A percentile compares a stretch with the other conserved stretches of the same genome.
phyloP scores from a whole-genome alignment of 495 filamentous ascomycete species.

The Saxophila tyrrhenica region DNA sequence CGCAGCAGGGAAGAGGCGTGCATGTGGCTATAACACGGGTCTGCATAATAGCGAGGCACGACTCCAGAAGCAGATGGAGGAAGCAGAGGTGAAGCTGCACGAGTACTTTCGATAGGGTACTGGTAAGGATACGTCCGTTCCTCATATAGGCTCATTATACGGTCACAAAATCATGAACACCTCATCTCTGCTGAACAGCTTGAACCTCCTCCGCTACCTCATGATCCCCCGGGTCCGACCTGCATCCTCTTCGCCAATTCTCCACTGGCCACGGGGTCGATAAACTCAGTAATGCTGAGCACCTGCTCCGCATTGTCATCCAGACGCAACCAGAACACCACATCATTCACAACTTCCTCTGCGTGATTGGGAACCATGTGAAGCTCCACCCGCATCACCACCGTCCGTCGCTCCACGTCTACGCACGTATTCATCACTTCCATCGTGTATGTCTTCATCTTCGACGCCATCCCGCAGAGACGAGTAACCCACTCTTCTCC shows the following conservation, averaged over 20 bases:
- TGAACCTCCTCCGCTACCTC: too few relatives aligned
- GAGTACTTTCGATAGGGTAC: too few relatives aligned
- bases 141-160: too few relatives aligned
- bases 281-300: slow-evolving; percentile 25
- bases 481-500: slow-evolving; percentile 14
- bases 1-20: too few relatives aligned
- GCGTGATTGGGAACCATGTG: slow-evolving; percentile 12
- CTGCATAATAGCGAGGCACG: too few relatives aligned
- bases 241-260: not conserved
- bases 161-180: too few relatives aligned
- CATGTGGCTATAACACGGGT: too few relatives aligned
- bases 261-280: slow-evolving; percentile 21
- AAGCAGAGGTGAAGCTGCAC: too few relatives aligned
- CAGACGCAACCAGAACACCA: slow-evolving; percentile 19
- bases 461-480: slow-evolving; percentile 4
- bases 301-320: slow-evolving; percentile 27
- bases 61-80: too few relatives aligned
- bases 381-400: slow-evolving; percentile 14
- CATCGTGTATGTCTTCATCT: slow-evolving; percentile 13
- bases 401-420: slow-evolving; percentile 16
- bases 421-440: slow-evolving; percentile 11
- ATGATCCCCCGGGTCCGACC: too few relatives aligned
- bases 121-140: too few relatives aligned
- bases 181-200: too few relatives aligned
- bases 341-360: slow-evolving; percentile 19